Base-by-base conservation (phyloP, 2,329 filamentous ascomycete genomes). In the Stagonosporopsis chrysanthemi region DNA sequence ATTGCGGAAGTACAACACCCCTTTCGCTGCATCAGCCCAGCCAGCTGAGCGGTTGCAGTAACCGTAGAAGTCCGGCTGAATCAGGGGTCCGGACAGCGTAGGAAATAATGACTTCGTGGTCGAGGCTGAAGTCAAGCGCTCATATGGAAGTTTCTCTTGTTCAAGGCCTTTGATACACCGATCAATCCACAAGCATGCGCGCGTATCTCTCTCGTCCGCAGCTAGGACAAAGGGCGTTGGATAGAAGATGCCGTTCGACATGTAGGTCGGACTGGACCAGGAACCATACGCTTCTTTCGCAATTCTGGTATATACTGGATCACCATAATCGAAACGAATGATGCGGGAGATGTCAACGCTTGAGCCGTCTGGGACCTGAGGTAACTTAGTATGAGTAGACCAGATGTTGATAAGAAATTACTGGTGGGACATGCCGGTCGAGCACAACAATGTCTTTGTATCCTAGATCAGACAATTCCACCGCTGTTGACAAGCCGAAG, bases 301-400 rank as follows among this genome's bases (percentile, higher is more conserved):
- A 17, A 46, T 24, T 12, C 4, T 4, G 14, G 31, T 36, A 8
- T 46, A 46, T 7, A 36, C 29, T 15, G 29, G 19, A 12, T 46
- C 31, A 1, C 29, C 43, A 12, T 36, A 46, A 22, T 46, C 43
- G 8, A 36, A 36, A 15, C 43, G 43, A n/a, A 46, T 36, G 9
- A 36, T 36, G 3, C 43, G 43, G 14, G 43, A 46, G 12, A 46
- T 46, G 8, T 46, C 43, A 11, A 46, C 43, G 14, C 43, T 36
- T 8, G 31, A 46, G 22, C 43, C 29, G 14, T 46, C 43, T n/a
- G 43, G 43, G 31, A 46, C 29, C 42, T 44, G 17, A 22, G 39
- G 11, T 15, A 4, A 7, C 1, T 41, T 6, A 41, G 39, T 7
- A 15, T 7, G 12, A 24, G 12, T 4, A 15, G 7, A 26, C 22